Base-by-base conservation (phyloP, 805 yeast genomes). In the Ascoidea tarda region DNA sequence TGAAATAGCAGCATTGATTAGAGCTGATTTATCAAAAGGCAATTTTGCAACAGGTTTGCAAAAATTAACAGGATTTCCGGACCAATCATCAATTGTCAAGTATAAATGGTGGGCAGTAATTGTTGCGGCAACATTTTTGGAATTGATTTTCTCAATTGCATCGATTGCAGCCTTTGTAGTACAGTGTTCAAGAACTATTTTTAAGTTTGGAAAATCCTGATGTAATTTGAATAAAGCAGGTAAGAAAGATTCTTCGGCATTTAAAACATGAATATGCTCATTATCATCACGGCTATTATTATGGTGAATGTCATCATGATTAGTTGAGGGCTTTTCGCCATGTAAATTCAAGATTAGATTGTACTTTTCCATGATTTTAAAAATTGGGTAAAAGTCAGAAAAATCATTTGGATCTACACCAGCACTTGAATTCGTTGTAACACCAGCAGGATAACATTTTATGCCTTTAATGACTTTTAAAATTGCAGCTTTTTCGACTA, bases 371-470 rank as follows among this genome's bases (percentile, higher is more conserved):
- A 93, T 83, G 12, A 87, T 96, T 62, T 84, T 75, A 64, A 93
- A 93, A 6, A 93, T 75, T 5, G 96, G 96, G 65, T 89, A 93
- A 62, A 90, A 93, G 5, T 76, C 81, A 49, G 84, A 77, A 68
- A 93, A 93, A 62, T 91, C 96, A 60, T 89, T 87, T 31, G 95
- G 95, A 65, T 86, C 93, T 31, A 93, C 96, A 50, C 99, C 99
- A 3, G 83, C 86, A 50, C 77, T 68, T 6, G 96, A 88, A 70
- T 93, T 93, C 46, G 99, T 93, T n/a, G 99, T 93, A 38, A 93
- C 99, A 48, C 99, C 99, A 1, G 98, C 97, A 47, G 99, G 99
- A 66, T 93, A 93, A 65, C 96, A 89, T 67, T 93, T 93, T 59
- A 93, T 87, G 53, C 99, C 99, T 33, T 81, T 74, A 52, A 91